Conservation (phyloP, 2,329 filamentous ascomycete species). For the Didymella pinodella region DNA sequence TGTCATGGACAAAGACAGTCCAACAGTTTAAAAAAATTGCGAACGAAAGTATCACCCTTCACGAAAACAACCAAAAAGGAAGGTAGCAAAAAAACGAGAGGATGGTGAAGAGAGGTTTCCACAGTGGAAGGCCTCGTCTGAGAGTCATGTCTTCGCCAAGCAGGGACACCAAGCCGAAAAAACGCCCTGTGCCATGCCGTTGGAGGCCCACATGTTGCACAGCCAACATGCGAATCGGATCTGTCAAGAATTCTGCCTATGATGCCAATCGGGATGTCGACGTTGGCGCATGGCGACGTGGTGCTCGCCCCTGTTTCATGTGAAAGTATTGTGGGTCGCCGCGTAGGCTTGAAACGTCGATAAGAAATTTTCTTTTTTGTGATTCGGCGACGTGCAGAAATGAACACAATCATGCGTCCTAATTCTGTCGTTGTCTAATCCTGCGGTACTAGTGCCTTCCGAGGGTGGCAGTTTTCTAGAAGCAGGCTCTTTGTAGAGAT, state of each 20-base stretch:
- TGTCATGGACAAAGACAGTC: conserved; percentile 11
- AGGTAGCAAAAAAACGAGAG: conserved; percentile 1
- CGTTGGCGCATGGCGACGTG: conserved; percentile 8
- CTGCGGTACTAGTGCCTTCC: not conserved
- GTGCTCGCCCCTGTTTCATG: conserved; percentile 22
- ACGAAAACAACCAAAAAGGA: conserved; percentile 8
- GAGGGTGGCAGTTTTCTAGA: conserved; percentile 7
- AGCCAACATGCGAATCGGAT: conserved; percentile 8
- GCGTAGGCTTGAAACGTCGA: conserved; percentile 16
- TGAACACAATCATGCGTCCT: conserved; percentile 9
- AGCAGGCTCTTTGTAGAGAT: not conserved
- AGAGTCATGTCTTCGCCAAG: conserved; percentile 4
- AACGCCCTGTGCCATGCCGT: conserved; percentile 11
- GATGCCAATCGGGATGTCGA: conserved; percentile 8
- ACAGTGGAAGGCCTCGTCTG: not conserved
- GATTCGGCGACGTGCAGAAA: conserved; percentile 20
- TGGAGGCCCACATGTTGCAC: conserved; percentile 19
- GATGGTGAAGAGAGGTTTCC: conserved; percentile 1
- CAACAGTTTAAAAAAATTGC: not conserved
- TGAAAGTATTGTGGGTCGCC: conserved; percentile 11
- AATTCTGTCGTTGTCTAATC: conserved; percentile 1
- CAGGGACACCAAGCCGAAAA: not conserved
- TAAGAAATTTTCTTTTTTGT: conserved; percentile 20
- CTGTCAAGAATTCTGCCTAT: not conserved
- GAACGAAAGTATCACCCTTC: not conserved